A percentile compares a stretch with the other conserved stretches of the same genome.
Conservation (phyloP, 768 basidiomycete genomes). For the Asterophora lycoperdoides region DNA sequence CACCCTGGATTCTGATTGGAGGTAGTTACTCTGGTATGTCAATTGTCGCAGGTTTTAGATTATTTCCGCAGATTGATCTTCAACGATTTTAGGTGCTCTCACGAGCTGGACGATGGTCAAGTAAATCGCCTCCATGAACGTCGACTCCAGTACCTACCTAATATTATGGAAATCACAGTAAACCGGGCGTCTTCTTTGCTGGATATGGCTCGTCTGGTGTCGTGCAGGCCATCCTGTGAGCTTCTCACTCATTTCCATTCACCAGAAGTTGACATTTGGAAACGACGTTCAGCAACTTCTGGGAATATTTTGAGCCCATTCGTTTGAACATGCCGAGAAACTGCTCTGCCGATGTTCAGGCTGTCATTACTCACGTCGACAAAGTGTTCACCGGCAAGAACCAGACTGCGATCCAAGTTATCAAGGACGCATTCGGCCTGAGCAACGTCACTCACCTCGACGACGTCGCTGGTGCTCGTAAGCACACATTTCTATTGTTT, state of each 20-base stretch:
- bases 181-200: conserved; percentile 58
- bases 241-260: neutral
- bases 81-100: conserved; percentile 19
- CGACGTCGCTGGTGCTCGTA: conserved; percentile 60
- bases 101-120: conserved; percentile 69
- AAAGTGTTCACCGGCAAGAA: conserved; percentile 45
- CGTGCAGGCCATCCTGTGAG: conserved; percentile 55
- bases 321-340: conserved; percentile 64
- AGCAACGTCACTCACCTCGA: conserved; percentile 54
- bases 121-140: conserved; percentile 29
- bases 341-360: conserved; percentile 69
- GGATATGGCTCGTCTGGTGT: conserved; percentile 68
- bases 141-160: neutral
- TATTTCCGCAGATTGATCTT: neutral
- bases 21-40: conserved; percentile 47
- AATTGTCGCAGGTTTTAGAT: neutral
- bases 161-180: conserved; percentile 29
- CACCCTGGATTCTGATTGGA: conserved; percentile 48
- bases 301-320: conserved; percentile 72
- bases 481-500: conserved; percentile 24
- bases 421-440: conserved; percentile 61
- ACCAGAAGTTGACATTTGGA: neutral
- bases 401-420: conserved; percentile 40
- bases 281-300: conserved; percentile 39
- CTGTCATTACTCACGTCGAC: conserved; percentile 60